These are phyloP conservation scores for Phaseolus coccineus DNA, from an alignment of 331 rosid genomes.

Conservation along the genomic window DNA sequence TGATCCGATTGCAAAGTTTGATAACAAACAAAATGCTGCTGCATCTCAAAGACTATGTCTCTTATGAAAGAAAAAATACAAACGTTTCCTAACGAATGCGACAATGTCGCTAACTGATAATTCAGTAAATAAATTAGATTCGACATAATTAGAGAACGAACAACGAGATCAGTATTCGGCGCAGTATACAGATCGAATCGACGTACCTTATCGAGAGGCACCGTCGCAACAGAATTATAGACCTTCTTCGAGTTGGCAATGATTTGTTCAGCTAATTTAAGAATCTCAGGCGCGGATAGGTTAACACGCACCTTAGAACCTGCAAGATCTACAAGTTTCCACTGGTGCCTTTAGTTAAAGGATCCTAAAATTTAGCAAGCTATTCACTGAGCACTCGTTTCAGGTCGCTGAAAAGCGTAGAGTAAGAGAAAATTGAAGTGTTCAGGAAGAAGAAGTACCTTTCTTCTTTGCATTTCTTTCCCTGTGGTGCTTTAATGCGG, in stretches of 20 bases:
- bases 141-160: not conserved
- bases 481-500: conserved; percentile 61
- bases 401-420: not conserved
- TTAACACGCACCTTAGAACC: conserved; percentile 67
- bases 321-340: conserved; percentile 67
- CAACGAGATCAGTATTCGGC: not conserved
- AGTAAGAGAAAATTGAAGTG: conserved; percentile 26
- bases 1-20: conserved; percentile 22
- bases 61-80: not conserved
- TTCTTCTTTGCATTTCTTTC: conserved; percentile 59
- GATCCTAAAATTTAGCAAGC: not conserved
- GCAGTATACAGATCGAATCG: not conserved
- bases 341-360: conserved; percentile 6
- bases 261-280: conserved; percentile 73
- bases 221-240: conserved; percentile 77
- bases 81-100: not conserved
- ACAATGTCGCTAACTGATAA: not conserved
- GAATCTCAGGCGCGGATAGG: conserved; percentile 81
- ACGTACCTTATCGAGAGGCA: conserved; percentile 82
- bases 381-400: not conserved
- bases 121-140: not conserved
- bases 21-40: conserved; percentile 17
- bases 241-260: conserved; percentile 76
- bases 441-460: conserved; percentile 53
- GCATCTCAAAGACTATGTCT: not conserved